phyloP scores from a whole-genome alignment of 306 rosid species.

The Castanea mollissima region DNA sequence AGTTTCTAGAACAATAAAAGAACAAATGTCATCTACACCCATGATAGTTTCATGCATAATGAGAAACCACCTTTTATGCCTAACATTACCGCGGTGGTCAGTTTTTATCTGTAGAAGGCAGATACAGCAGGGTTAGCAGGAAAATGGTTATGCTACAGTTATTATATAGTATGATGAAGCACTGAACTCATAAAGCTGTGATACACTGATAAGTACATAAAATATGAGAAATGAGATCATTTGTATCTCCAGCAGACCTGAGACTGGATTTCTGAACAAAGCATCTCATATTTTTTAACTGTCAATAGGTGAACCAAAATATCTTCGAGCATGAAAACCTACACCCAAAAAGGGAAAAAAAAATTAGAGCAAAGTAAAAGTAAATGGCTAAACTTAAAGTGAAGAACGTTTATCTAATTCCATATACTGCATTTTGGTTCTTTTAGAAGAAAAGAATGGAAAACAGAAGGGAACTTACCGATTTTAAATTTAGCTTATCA shows the following conservation, averaged over 20 bases:
- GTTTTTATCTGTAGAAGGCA: slow-evolving; percentile 38
- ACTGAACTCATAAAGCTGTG: slow-evolving; percentile 13
- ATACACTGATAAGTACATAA: slow-evolving; percentile 12
- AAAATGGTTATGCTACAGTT: slow-evolving; percentile 14
- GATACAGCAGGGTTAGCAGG: slow-evolving; percentile 28
- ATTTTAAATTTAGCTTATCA: slow-evolving; percentile 49
- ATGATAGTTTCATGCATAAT: slow-evolving; percentile 11
- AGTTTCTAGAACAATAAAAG: slow-evolving; percentile 22
- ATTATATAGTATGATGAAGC: slow-evolving; percentile 17
- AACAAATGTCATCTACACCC: slow-evolving; percentile 12
- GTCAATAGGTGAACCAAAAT: slow-evolving; percentile 49
- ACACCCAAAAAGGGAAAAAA: slow-evolving; percentile 21
- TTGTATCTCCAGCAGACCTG: slow-evolving; percentile 58
- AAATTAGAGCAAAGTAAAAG: not conserved
- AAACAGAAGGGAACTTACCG: slow-evolving; percentile 36
- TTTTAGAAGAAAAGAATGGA: not conserved
- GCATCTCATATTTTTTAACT: slow-evolving; percentile 52
- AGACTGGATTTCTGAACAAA: slow-evolving; percentile 63
- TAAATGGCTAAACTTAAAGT: slow-evolving; percentile 7
- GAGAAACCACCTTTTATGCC: slow-evolving; percentile 60
- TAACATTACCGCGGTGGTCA: slow-evolving; percentile 25
- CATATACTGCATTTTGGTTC: slow-evolving; percentile 5
- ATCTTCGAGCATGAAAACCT: slow-evolving; percentile 76
- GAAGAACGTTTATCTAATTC: slow-evolving; percentile 8
- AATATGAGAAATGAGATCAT: not conserved